These are phyloP conservation scores for Apophysomyces elegans DNA, from an alignment of 371 early-diverging fungal genomes.

Conservation along the genomic window DNA sequence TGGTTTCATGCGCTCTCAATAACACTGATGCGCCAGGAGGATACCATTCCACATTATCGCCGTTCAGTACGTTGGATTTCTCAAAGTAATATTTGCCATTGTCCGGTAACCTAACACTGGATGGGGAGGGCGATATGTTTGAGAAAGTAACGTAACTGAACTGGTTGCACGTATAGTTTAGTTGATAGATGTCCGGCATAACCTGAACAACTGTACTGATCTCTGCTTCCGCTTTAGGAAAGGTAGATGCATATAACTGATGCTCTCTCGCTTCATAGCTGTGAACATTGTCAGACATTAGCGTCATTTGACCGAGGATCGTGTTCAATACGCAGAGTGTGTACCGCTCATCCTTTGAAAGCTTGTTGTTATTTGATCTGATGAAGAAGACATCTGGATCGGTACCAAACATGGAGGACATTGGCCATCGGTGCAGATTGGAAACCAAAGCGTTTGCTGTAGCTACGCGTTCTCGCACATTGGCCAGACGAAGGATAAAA, in stretches of 20 bases:
- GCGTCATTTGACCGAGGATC: constrained; percentile 46
- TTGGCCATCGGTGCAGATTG: constrained; percentile 50
- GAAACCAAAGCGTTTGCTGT: constrained; percentile 48
- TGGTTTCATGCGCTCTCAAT: constrained; percentile 31
- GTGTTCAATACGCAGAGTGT: constrained; percentile 44
- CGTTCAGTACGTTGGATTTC: constrained; percentile 21
- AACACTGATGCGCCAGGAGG: constrained; percentile 13
- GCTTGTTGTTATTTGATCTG: constrained; percentile 45
- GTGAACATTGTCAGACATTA: constrained; percentile 48
- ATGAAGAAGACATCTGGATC: constrained; percentile 55
- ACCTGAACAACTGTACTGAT: constrained; percentile 15
- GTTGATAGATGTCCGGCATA: constrained; percentile 23
- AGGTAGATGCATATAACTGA: constrained; percentile 29
- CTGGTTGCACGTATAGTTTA: constrained; percentile 21
- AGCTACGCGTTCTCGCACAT: constrained; percentile 54
- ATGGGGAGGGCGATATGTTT: constrained; percentile 42
- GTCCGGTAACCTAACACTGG: constrained; percentile 23
- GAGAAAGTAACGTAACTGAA: constrained; percentile 28
- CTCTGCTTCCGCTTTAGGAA: constrained; percentile 27
- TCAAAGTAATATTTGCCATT: constrained; percentile 21
- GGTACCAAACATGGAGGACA: constrained; percentile 48
- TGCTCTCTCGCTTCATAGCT: constrained; percentile 29
- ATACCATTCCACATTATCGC: constrained; percentile 17
- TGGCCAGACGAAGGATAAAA: constrained; percentile 26
- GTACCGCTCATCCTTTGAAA: constrained; percentile 38